A percentile compares a stretch with the other conserved stretches of the same genome.
phyloP scores from a whole-genome alignment of 108 stramenopile species.

The Cyclotella kingstonii region DNA sequence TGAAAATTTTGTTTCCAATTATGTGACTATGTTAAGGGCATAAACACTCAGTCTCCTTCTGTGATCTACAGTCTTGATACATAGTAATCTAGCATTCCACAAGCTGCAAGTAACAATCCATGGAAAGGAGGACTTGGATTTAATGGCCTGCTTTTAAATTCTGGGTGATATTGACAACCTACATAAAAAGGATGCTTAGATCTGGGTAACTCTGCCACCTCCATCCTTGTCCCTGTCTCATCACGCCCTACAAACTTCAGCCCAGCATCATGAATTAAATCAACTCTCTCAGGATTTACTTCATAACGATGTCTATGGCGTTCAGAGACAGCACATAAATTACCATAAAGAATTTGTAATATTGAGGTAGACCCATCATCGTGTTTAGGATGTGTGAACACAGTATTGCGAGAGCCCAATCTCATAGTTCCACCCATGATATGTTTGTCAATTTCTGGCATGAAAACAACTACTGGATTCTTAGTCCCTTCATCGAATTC shows the following conservation, averaged over 20 bases:
- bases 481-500: slow-evolving; percentile 88
- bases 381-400: slow-evolving; percentile 61
- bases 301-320: slow-evolving; percentile 99
- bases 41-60: no score
- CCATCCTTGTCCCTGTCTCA: slow-evolving; percentile 94
- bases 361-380: slow-evolving; percentile 55
- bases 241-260: slow-evolving; percentile 93
- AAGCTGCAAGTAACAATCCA: slow-evolving; percentile 90
- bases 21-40: no score
- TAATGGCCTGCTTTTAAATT: slow-evolving; percentile 95
- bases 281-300: slow-evolving; percentile 96
- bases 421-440: slow-evolving; percentile 99
- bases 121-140: slow-evolving; percentile 96
- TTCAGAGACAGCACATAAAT: slow-evolving; percentile 70
- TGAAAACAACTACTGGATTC: slow-evolving; percentile 94
- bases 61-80: slow-evolving; percentile 12
- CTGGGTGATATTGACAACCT: slow-evolving; percentile 99
- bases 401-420: slow-evolving; percentile 91
- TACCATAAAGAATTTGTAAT: slow-evolving; percentile 76
- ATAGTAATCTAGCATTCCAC: slow-evolving; percentile 66
- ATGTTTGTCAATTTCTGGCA: slow-evolving; percentile 97
- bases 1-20: no score
- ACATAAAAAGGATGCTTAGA: slow-evolving; percentile 94
- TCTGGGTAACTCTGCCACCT: slow-evolving; percentile 93
- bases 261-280: slow-evolving; percentile 84